Base-by-base conservation (phyloP, 768 basidiomycete genomes). In the Leucogyrophana mollusca region DNA sequence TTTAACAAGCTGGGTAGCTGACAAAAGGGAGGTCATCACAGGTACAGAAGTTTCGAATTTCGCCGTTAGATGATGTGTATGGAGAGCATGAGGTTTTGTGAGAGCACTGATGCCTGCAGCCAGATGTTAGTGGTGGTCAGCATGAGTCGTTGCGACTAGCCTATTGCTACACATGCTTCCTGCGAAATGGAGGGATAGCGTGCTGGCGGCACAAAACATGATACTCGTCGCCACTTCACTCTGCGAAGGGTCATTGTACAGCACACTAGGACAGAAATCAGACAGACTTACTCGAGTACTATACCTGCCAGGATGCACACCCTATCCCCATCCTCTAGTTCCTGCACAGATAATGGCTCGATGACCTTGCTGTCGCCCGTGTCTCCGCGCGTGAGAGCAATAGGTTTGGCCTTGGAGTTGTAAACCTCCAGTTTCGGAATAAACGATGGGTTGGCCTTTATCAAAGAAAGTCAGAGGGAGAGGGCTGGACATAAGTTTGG, bases 1-100 rank as follows among this genome's bases (percentile, higher is more conserved):
- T 47, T 73, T 87, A 24, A 85, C 85, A 39, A 90, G 74, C 9
- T 74, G 71, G 11, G 76, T 71, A 0, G 76, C 68, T 3, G 77
- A 76, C 13, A 90, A 63, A 9, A 90, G 71, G 10, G 87, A 86
- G 1, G 75, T 65, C 1, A 79, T 80, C 18, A 82, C 67, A 0
- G 71, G 50, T 0, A 80, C 64, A 7, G 71, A 76, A n/a, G 80
- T 67, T 4, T 70, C 58, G 45, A 76, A 79, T 17, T 71, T 73
- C 4, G 79, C 54, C 3, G 73, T 72, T 41, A 90, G 70, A 58
- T 89, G 83, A 51, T 90, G 86, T 0, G 86, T 89, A 13, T 80
- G 69, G 17, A 74, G 66, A 0, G 70, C 54, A 33, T 66, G 62
- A 0, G 72, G 71, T 3, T 67, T 72, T 20, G 73, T 69, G 0